phyloP scores from a whole-genome alignment of 73 alveolate genomes.

The Breviolum minutum region DNA sequence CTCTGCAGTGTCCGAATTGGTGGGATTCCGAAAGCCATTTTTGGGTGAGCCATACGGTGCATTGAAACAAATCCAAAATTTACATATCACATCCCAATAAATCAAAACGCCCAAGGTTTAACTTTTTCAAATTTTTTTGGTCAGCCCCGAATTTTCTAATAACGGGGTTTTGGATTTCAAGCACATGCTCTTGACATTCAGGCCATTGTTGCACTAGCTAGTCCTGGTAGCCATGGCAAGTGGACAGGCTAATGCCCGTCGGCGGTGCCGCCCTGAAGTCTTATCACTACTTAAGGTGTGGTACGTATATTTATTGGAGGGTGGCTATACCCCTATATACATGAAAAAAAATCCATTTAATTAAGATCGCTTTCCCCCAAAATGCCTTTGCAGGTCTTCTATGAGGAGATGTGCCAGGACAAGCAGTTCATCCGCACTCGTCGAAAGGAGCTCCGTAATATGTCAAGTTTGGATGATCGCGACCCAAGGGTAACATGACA shows the following conservation, averaged over 20 bases:
- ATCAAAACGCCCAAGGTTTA: no score
- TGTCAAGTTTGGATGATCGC: neutral
- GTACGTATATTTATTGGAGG: no score
- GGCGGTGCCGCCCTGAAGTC: conserved; percentile 5
- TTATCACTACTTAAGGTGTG: neutral
- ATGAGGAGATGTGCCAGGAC: neutral
- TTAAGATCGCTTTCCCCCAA: neutral
- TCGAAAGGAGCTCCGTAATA: neutral
- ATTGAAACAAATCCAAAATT: no score
- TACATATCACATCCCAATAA: no score
- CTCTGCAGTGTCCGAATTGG: no score
- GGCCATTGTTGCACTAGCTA: neutral
- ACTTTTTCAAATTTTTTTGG: neutral
- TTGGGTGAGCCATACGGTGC: no score
- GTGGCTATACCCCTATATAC: neutral
- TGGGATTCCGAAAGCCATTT: no score
- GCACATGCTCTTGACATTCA: neutral
- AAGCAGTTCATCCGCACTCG: neutral
- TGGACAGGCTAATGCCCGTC: no score
- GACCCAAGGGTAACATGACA: neutral
- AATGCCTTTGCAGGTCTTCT: neutral
- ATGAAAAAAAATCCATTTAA: neutral
- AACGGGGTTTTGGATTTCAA: neutral
- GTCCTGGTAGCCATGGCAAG: neutral
- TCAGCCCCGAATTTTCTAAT: neutral